These are phyloP conservation scores for Saitozyma podzolica DNA, from an alignment of 768 basidiomycete species.

Conservation along the genomic window DNA sequence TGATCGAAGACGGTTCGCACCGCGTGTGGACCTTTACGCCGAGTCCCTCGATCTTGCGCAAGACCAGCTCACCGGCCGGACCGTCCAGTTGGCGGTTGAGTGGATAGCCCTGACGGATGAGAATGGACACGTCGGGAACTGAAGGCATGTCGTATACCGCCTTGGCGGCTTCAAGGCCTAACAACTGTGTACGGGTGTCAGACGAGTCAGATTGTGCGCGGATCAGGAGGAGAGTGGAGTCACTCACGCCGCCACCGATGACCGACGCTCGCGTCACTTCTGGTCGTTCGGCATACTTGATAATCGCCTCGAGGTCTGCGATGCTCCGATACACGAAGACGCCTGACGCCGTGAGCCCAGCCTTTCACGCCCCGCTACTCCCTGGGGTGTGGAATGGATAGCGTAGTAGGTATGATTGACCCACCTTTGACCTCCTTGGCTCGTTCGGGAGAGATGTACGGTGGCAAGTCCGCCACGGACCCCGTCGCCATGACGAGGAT, in stretches of 20 bases:
- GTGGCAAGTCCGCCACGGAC: constrained; percentile 65
- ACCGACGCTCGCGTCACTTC: constrained; percentile 59
- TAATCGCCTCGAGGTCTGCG: constrained; percentile 66
- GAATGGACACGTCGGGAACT: constrained; percentile 59
- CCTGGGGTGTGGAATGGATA: no score
- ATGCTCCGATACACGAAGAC: constrained; percentile 74
- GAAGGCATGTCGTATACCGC: constrained; percentile 63
- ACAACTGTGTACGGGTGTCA: constrained; percentile 47
- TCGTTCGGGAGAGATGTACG: constrained; percentile 58
- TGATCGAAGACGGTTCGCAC: constrained; percentile 54
- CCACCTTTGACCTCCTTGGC: constrained; percentile 52
- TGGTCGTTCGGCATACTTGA: constrained; percentile 60
- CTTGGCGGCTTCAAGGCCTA: constrained; percentile 74
- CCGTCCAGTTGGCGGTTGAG: constrained; percentile 64
- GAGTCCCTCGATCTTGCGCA: constrained; percentile 63
- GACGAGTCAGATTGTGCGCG: neutral
- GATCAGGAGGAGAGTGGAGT: no score
- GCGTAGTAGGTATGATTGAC: neutral
- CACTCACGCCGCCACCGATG: constrained; percentile 63
- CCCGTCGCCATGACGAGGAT: constrained; percentile 70
- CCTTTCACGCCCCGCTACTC: no score
- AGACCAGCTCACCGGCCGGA: constrained; percentile 64
- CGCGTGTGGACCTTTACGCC: constrained; percentile 62
- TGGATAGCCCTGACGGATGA: constrained; percentile 60
- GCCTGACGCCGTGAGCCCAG: constrained; percentile 48